Percentiles rank a stretch among this genome's conserved stretches.
Evolutionary conservation across 805 yeast genomes (phyloP).

Genomic region (Metschnikowia anglica): DNA sequence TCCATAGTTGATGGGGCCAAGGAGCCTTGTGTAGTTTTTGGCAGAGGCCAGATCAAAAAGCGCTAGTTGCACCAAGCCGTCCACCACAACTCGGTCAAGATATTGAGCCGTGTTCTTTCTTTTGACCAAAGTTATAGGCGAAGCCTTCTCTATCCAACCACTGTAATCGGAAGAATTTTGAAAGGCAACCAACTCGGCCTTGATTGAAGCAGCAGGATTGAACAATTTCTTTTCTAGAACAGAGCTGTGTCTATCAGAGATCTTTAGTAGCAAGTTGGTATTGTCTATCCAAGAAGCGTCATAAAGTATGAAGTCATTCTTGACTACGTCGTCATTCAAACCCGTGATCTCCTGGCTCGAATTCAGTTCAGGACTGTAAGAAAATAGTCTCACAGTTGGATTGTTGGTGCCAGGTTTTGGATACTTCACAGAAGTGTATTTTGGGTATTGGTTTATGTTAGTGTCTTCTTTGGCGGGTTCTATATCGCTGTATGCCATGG

Average conservation of each 20-base stretch:
- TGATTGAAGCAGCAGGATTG: slow-evolving; percentile 7
- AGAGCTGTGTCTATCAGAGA: slow-evolving; percentile 26
- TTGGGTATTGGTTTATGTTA: slow-evolving; percentile 47
- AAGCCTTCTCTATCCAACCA: slow-evolving; percentile 28
- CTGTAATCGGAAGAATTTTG: slow-evolving; percentile 16
- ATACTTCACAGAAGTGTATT: slow-evolving; percentile 49
- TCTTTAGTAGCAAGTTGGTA: slow-evolving; percentile 18
- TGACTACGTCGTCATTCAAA: slow-evolving; percentile 12
- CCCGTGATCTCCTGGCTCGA: slow-evolving; percentile 22
- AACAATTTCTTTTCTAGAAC: slow-evolving; percentile 18
- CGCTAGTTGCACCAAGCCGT: slow-evolving; percentile 21
- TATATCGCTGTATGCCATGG: slow-evolving; percentile 12
- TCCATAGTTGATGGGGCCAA: slow-evolving; percentile 20
- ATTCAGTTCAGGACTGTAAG: slow-evolving; percentile 33
- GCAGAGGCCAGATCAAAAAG: slow-evolving; percentile 21
- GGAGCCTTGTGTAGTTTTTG: slow-evolving; percentile 14
- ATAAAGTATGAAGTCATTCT: slow-evolving; percentile 22
- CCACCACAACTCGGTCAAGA: slow-evolving; percentile 25
- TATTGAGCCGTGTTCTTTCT: slow-evolving; percentile 14
- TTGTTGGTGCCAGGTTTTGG: slow-evolving; percentile 72
- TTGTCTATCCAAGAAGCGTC: slow-evolving; percentile 24
- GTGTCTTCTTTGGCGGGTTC: not conserved
- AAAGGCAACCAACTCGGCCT: slow-evolving; percentile 7
- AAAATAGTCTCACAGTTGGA: slow-evolving; percentile 51
- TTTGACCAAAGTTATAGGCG: slow-evolving; percentile 16